phyloP scores from a whole-genome alignment of 75 land plant genomes.

The Sequoia sempervirens region DNA sequence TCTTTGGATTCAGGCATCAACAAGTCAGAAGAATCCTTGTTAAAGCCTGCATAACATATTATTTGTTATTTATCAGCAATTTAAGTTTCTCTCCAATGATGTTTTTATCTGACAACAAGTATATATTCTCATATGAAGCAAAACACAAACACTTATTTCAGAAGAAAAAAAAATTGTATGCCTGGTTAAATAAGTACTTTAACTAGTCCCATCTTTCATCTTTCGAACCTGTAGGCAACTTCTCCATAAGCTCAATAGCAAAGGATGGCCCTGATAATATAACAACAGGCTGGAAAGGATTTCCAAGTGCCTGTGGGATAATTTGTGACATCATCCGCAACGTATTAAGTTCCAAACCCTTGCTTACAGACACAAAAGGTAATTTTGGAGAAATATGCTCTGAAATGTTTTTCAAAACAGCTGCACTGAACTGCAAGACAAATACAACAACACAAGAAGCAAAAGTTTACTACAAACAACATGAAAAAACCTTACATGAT shows the following conservation, averaged over 20 bases:
- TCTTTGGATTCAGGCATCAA: constrained; percentile 2
- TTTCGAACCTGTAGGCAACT: constrained; percentile 73
- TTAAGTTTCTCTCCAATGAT: background rate
- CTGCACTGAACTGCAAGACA: constrained; percentile 71
- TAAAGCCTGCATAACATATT: constrained; percentile 12
- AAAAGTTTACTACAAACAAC: constrained; percentile 5
- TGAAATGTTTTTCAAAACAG: constrained; percentile 66
- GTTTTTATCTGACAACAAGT: background rate
- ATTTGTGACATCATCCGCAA: constrained; percentile 93
- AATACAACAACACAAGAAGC: background rate
- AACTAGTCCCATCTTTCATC: constrained; percentile 2
- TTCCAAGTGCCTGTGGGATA: constrained; percentile 73
- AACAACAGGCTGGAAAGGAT: constrained; percentile 78
- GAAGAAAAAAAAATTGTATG: background rate
- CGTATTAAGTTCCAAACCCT: constrained; percentile 83
- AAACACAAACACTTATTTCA: background rate
- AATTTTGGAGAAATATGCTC: constrained; percentile 67
- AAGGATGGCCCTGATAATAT: constrained; percentile 93
- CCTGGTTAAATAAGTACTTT: background rate
- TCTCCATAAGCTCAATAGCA: constrained; percentile 85
- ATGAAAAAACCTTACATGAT: background rate
- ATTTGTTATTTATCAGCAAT: background rate
- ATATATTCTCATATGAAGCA: background rate
- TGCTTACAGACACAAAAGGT: constrained; percentile 90
- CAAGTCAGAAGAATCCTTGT: constrained; percentile 1